Conservation (phyloP, 2,329 filamentous ascomycete species). For the Pseudogymnoascus sp. region DNA sequence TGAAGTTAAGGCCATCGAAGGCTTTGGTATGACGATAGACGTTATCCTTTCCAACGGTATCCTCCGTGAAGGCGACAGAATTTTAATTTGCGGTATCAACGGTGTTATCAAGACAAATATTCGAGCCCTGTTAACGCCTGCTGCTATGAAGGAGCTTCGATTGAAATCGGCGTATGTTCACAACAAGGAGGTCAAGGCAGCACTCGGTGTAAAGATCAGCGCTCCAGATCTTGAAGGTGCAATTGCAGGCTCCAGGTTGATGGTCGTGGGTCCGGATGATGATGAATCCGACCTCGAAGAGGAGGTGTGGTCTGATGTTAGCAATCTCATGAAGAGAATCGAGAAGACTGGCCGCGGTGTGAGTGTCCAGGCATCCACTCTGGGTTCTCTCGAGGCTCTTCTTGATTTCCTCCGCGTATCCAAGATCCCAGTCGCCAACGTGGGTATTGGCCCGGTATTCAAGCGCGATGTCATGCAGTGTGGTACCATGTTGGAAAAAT, state of each 20-base stretch:
- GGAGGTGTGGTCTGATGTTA: conserved; percentile 91
- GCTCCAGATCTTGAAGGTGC: conserved; percentile 92
- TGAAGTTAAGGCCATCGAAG: conserved; percentile 98
- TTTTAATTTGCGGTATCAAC: conserved; percentile 94
- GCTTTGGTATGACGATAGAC: conserved; percentile 97
- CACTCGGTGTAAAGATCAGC: conserved; percentile 96
- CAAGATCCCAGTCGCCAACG: conserved; percentile 96
- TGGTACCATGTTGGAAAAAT: conserved; percentile 94
- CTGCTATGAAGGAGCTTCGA: conserved; percentile 85
- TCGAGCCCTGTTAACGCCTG: conserved; percentile 85
- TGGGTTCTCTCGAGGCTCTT: conserved; percentile 91
- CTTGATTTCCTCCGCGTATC: conserved; percentile 92
- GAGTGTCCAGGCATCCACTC: conserved; percentile 91
- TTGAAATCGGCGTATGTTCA: conserved; percentile 96
- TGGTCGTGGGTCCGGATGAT: conserved; percentile 90
- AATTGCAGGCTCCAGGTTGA: conserved; percentile 88
- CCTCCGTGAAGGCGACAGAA: conserved; percentile 84
- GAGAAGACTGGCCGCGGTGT: conserved; percentile 91
- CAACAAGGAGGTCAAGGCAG: conserved; percentile 98
- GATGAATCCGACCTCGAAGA: conserved; percentile 96
- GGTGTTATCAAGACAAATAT: conserved; percentile 94
- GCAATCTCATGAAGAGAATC: conserved; percentile 82
- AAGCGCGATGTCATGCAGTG: conserved; percentile 96
- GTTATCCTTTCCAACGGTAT: conserved; percentile 95
- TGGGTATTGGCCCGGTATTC: conserved; percentile 94